phyloP scores from a whole-genome alignment of 805 yeast genomes.

The Metschnikowia picachoensis region DNA sequence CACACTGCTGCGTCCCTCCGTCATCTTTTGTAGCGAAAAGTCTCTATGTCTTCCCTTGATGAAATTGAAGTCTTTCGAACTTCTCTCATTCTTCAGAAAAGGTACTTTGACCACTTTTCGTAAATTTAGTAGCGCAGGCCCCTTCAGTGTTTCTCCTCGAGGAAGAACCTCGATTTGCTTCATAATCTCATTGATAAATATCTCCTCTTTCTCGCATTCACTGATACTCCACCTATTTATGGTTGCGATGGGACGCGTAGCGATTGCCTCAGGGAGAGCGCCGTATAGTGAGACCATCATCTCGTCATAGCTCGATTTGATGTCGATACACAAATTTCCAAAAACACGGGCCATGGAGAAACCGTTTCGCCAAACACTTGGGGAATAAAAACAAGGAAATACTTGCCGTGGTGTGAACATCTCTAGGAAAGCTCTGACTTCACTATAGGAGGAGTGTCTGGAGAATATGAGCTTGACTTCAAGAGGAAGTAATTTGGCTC shows the following conservation, averaged over 20 bases:
- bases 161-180: not conserved
- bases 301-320: conserved; percentile 9
- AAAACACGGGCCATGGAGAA: conserved; percentile 39
- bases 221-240: conserved; percentile 34
- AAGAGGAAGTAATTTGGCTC: conserved; percentile 30
- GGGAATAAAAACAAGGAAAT: conserved; percentile 39
- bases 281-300: conserved; percentile 8
- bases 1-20: conserved; percentile 25
- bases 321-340: conserved; percentile 23
- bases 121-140: conserved; percentile 11
- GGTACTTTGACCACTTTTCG: conserved; percentile 15
- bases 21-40: conserved; percentile 23
- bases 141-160: not conserved
- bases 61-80: conserved; percentile 10
- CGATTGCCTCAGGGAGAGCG: not conserved
- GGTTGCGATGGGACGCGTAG: conserved; percentile 19
- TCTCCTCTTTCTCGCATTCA: conserved; percentile 28
- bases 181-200: conserved; percentile 17
- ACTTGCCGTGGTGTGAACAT: conserved; percentile 39
- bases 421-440: conserved; percentile 31
- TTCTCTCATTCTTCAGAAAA: conserved; percentile 12
- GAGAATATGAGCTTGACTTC: conserved; percentile 39
- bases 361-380: conserved; percentile 34
- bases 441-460: conserved; percentile 46
- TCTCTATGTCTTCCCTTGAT: conserved; percentile 16